Evolutionary conservation across 352 stramenopile genomes (phyloP), one percentile per base, ranked within the genome.

Genomic region (Aphanomyces cochlioides): DNA sequence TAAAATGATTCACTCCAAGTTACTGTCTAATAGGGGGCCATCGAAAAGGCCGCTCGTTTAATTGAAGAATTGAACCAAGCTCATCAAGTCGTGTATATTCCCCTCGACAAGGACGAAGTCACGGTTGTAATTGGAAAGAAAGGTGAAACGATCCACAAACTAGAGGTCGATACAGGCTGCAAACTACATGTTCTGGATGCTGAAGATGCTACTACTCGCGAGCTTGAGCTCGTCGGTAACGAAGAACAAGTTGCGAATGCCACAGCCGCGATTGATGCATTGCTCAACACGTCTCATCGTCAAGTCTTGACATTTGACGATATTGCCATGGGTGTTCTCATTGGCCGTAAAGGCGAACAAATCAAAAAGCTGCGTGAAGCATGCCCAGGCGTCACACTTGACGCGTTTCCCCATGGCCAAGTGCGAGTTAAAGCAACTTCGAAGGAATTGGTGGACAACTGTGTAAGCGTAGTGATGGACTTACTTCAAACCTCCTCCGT

Each of bases 271-370:
- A 61, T 93, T 17, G 83, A 91, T 61, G 75, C 74, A 61, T 78
- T 93, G 43, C 71, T 93, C 60, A 82, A 91, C 74, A 91, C 82
- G n/a, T 75, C 87, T 65, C 82, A 90, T 68, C 83, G 84, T n/a
- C 77, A 88, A n/a, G 69, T 93, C 10, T 57, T 93, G 63, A 80
- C 90, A 54, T 72, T 93, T 6, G 85, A 93, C 70, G 76, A 83
- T 10, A 91, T 93, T 60, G 78, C 85, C 2, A 83, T 79, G 3
- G 80, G 80, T 1, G 90, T 84, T 43, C 73, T 93, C 59, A 93
- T 93, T 28, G 85, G 85, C 7, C 89, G 89, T 50, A 93, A 93
- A 74, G 85, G 85, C 39, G 85, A 93, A 60, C 82, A 84, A 45
- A 93, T 93, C 58, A 90, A 90, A 50, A 50, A 82, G 13, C 72